phyloP scores from a whole-genome alignment of 257 asterid genomes.

The Primulina eburnea region DNA sequence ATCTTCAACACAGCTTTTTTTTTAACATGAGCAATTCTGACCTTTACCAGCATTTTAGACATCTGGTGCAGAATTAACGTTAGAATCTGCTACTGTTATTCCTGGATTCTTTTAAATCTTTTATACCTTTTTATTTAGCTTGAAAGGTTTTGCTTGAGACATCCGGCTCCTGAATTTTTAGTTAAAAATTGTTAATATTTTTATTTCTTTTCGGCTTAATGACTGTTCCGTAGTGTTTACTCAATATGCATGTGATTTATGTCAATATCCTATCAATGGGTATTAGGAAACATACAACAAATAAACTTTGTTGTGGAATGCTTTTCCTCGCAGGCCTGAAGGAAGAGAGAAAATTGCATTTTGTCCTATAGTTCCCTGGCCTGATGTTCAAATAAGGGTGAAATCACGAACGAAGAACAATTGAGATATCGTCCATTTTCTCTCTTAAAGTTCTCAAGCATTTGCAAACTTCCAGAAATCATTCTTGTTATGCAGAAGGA shows the following conservation, averaged over 20 bases:
- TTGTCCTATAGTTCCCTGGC: background rate
- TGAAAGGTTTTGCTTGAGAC: background rate
- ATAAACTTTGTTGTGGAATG: background rate
- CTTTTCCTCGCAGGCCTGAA: background rate
- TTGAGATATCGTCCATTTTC: background rate
- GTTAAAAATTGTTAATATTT: background rate
- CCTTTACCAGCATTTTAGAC: background rate
- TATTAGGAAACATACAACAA: background rate
- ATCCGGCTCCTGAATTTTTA: background rate
- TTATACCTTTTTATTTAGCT: background rate
- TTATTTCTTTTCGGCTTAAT: background rate
- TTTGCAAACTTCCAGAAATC: background rate
- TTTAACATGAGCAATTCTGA: background rate
- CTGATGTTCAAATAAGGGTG: background rate
- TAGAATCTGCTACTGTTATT: background rate
- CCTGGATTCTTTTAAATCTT: too few species aligned
- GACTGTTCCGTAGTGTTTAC: background rate
- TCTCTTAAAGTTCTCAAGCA: background rate
- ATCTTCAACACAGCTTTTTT: background rate
- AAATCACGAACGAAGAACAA: background rate
- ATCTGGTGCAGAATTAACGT: background rate
- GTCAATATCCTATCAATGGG: background rate
- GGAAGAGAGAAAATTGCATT: background rate
- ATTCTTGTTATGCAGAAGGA: background rate
- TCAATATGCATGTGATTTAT: too few species aligned